These are phyloP conservation scores for Melaleuca alternifolia DNA, from an alignment of 345 rosid species.

Conservation along the genomic window DNA sequence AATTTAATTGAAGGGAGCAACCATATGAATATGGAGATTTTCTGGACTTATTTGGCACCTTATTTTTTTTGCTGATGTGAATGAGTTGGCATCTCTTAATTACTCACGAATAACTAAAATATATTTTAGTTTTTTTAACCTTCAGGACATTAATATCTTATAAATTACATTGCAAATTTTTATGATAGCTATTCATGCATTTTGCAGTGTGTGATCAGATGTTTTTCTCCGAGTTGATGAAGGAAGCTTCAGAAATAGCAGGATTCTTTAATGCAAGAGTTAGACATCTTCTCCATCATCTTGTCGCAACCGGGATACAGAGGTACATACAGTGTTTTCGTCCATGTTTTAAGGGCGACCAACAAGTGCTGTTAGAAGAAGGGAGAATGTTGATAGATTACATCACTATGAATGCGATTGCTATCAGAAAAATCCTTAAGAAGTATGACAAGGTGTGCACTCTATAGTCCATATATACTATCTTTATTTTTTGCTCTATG, in stretches of 20 bases:
- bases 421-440: slow-evolving; percentile 84
- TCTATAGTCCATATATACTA: neutral
- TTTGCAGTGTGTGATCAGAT: slow-evolving; percentile 69
- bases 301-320: slow-evolving; percentile 65
- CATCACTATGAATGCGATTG: slow-evolving; percentile 74
- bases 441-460: slow-evolving; percentile 78
- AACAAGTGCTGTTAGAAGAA: slow-evolving; percentile 46
- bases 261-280: slow-evolving; percentile 77
- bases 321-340: slow-evolving; percentile 39
- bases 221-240: slow-evolving; percentile 81
- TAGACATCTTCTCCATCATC: slow-evolving; percentile 71
- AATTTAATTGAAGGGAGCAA: neutral
- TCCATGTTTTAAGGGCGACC: slow-evolving; percentile 54
- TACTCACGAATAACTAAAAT: neutral
- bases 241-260: slow-evolving; percentile 70
- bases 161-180: neutral
- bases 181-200: neutral
- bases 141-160: neutral
- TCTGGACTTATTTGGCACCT: neutral
- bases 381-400: slow-evolving; percentile 75
- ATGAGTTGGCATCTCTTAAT: neutral
- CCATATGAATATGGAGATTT: neutral
- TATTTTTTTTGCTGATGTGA: neutral
- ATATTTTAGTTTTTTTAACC: neutral
- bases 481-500: neutral